Percentiles rank a stretch among this genome's conserved stretches.
Conservation (phyloP, 148 eudicot species). For the Cornus kousa region DNA sequence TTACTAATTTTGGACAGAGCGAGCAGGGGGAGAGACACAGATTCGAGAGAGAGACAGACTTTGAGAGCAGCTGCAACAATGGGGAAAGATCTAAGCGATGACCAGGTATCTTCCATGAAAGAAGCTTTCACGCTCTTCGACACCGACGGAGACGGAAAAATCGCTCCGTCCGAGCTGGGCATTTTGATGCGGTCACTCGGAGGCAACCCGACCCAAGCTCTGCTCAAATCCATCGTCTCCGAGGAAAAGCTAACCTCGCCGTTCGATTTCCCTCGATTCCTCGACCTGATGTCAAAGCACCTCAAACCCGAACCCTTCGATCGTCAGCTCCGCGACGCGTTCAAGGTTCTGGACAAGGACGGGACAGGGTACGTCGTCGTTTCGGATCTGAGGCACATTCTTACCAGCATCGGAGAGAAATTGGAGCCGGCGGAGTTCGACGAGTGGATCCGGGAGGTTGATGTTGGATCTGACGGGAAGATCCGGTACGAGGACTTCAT, state of each 20-base stretch:
- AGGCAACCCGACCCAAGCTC: conserved; percentile 72
- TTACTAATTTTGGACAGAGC: background rate
- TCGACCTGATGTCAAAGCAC: conserved; percentile 79
- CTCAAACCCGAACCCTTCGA: conserved; percentile 91
- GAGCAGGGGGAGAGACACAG: background rate
- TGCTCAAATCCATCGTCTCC: conserved; percentile 59
- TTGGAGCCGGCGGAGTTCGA: conserved; percentile 91
- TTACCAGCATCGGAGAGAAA: conserved; percentile 94
- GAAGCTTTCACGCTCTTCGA: conserved; percentile 71
- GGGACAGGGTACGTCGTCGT: conserved; percentile 77
- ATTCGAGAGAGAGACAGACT: conserved; percentile 10
- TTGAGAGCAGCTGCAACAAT: conserved; percentile 12
- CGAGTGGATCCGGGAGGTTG: conserved; percentile 98
- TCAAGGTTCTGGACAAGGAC: conserved; percentile 88
- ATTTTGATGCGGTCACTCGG: conserved; percentile 64
- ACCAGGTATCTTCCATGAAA: conserved; percentile 59
- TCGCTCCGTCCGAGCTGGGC: conserved; percentile 65
- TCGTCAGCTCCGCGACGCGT: conserved; percentile 81
- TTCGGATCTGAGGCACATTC: conserved; percentile 80
- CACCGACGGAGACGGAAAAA: conserved; percentile 57
- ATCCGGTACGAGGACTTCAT: conserved; percentile 70
- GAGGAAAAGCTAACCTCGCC: conserved; percentile 53
- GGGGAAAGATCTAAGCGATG: conserved; percentile 57
- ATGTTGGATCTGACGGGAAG: conserved; percentile 69
- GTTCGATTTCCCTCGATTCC: conserved; percentile 67